Percentiles rank a stretch among this genome's conserved stretches.
Conservation (phyloP, 148 eudicot species). For the Persicaria maculosa region DNA sequence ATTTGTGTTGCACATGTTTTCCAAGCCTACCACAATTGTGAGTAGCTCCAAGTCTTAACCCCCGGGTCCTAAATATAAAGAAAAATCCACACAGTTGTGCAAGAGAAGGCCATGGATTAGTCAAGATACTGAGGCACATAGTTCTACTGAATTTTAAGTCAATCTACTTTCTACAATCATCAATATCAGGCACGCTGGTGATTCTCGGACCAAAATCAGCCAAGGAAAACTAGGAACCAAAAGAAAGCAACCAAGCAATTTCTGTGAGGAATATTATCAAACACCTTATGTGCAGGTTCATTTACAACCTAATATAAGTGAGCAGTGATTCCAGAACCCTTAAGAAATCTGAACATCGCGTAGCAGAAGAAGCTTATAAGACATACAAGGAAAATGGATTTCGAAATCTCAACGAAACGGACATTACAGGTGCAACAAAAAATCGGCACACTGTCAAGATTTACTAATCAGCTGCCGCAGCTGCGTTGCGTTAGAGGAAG, state of each 20-base stretch:
- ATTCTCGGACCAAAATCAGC: neutral
- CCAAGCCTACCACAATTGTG: constrained; percentile 9
- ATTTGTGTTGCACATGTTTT: neutral
- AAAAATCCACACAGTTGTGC: neutral
- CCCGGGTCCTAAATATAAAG: neutral
- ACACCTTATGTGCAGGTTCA: neutral
- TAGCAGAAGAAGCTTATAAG: neutral
- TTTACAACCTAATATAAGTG: neutral
- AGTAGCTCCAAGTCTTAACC: constrained; percentile 12
- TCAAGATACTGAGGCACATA: neutral
- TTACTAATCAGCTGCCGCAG: neutral
- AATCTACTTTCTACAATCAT: neutral
- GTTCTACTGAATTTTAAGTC: neutral
- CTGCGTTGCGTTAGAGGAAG: constrained; percentile 1
- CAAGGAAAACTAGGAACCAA: neutral
- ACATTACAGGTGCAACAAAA: neutral
- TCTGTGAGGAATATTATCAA: neutral
- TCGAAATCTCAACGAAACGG: neutral
- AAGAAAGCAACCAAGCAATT: neutral
- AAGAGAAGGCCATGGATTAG: neutral
- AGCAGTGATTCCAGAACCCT: neutral
- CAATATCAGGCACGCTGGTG: neutral
- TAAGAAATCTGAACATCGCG: neutral
- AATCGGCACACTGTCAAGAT: neutral
- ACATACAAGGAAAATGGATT: neutral